Percentiles rank a stretch among this genome's conserved stretches.
Conservation (phyloP, 2,329 filamentous ascomycete genomes). For the Bipolaris gigantea region DNA sequence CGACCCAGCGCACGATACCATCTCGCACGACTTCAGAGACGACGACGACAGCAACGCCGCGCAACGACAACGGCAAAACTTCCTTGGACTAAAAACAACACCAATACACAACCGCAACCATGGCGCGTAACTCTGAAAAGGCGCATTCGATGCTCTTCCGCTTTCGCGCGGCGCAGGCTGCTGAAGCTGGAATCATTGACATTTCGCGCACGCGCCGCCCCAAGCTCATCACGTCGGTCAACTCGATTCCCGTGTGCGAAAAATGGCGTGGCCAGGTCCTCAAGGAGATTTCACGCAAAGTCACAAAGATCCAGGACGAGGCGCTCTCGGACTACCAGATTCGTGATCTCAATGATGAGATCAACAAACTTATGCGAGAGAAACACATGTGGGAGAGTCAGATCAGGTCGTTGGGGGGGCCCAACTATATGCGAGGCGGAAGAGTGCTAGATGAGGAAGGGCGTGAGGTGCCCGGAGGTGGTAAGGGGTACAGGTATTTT, state of each 20-base stretch:
- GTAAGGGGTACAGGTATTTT: conserved; percentile 85
- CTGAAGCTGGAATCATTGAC: conserved; percentile 94
- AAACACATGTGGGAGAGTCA: conserved; percentile 99
- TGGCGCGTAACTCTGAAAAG: conserved; percentile 96
- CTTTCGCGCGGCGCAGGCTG: conserved; percentile 96
- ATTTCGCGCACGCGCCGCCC: conserved; percentile 85
- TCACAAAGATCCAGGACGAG: conserved; percentile 90
- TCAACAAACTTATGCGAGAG: conserved; percentile 98
- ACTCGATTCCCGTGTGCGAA: conserved; percentile 83
- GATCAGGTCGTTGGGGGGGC: conserved; percentile 92
- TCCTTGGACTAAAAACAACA: background rate
- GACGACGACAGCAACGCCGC: conserved; percentile 2
- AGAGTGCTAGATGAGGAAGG: conserved; percentile 59
- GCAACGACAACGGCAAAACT: background rate
- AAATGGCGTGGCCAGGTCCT: conserved; percentile 98
- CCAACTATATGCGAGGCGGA: conserved; percentile 86
- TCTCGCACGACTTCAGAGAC: background rate
- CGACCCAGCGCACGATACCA: conserved; percentile 12
- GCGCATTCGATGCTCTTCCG: conserved; percentile 99
- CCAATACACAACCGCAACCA: conserved; percentile 26
- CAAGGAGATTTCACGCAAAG: conserved; percentile 95
- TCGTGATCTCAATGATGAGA: conserved; percentile 96
- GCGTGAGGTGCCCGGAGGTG: conserved; percentile 63
- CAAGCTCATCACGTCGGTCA: conserved; percentile 85
- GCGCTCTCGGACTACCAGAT: conserved; percentile 96